Conservation (phyloP, 768 basidiomycete species). For the Tulasnella sp. region DNA sequence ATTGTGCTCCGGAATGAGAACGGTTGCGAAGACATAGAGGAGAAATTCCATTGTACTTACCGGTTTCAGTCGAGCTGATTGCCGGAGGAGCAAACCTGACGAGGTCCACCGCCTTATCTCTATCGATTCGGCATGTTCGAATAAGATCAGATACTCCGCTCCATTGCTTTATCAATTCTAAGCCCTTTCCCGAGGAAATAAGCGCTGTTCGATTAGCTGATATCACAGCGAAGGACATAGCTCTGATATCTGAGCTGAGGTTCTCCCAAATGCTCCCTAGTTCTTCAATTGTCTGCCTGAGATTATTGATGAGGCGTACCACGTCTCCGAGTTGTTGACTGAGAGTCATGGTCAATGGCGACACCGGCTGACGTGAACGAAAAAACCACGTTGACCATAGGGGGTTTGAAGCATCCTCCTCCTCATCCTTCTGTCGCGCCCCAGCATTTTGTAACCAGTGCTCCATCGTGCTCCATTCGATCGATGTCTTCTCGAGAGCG, state of each 20-base stretch:
- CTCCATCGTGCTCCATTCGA: background rate
- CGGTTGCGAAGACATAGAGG: background rate
- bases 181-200: background rate
- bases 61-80: background rate
- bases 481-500: conserved; percentile 42
- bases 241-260: background rate
- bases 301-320: background rate
- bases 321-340: background rate
- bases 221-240: background rate
- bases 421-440: too few relatives aligned
- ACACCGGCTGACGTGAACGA: background rate
- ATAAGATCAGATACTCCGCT: background rate
- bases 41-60: background rate
- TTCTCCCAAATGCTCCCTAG: background rate
- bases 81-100: background rate
- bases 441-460: background rate
- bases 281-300: background rate
- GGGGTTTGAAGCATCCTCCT: background rate
- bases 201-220: background rate
- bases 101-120: background rate
- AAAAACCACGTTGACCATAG: background rate
- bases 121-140: background rate
- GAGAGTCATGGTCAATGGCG: background rate
- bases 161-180: background rate
- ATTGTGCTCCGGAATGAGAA: background rate